Base-by-base conservation (phyloP, 2,329 filamentous ascomycete species). In the Fusarium lateritium region DNA sequence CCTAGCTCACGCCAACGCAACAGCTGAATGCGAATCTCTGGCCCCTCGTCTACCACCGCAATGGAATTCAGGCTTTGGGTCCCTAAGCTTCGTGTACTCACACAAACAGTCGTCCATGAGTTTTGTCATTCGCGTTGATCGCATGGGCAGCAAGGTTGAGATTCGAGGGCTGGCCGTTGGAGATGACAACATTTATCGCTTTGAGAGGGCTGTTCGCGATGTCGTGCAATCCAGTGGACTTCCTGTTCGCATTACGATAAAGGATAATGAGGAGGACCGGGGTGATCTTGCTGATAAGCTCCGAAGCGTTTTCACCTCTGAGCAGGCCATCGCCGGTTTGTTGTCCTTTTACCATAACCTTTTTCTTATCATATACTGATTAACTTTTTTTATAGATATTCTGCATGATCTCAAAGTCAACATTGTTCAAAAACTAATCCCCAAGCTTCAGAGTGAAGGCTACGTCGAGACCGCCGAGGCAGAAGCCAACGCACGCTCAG, bases 81-180 rank as follows among this genome's bases (percentile, higher is more conserved):
- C 90, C 15, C 91, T 93, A 77, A 88, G 91, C 57, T 98, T 98
- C 79, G 89, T 94, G 67, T 98, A 98, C 82, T 89, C 89, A 5
- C 94, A 98, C 79, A 84, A 88, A 24, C 93, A 97, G 77, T 97
- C 94, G 0, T 90, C 94, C 17, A 93, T 94, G 87, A 88, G 91
- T 62, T 97, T 92, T 76, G 84, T 97, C 28, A 79, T 98, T 71
- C 95, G 94, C 77, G 82, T 97, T 66, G 94, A 91, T 78, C 88
- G 94, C 54, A 86, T 98, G 73, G 94, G 94, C 43, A 86, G 86
- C 73, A 97, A 95, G 76, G 91, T 92, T n/a, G 90, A 97, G 65
- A 85, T 98, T 39, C 89, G 94, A 73, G 94, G 91, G 5, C 84
- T 97, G 40, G 94, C 89, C 2, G 79, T 94, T 17, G 92, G 92